These are phyloP conservation scores for Pythium monospermum DNA, from an alignment of 352 stramenopile genomes.

Conservation along the genomic window DNA sequence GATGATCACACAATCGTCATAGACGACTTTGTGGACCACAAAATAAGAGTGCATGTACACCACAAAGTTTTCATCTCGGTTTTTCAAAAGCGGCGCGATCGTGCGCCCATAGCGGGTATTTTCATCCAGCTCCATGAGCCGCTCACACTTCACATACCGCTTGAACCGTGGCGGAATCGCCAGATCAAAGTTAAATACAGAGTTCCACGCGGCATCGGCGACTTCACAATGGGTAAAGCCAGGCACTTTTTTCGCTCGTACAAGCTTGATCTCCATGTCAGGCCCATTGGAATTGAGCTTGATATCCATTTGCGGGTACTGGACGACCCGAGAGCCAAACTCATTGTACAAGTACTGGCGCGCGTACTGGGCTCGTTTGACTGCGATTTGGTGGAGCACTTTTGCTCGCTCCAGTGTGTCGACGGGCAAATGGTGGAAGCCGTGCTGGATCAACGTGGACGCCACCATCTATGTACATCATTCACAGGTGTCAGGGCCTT, in stretches of 20 bases:
- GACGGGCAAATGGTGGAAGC: slow-evolving; percentile 55
- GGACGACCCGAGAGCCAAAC: slow-evolving; percentile 33
- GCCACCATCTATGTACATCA: slow-evolving; percentile 25
- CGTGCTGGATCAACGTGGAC: slow-evolving; percentile 45
- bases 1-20: slow-evolving; percentile 54
- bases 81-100: slow-evolving; percentile 63
- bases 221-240: slow-evolving; percentile 61
- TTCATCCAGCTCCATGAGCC: slow-evolving; percentile 71
- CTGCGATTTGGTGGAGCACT: slow-evolving; percentile 47
- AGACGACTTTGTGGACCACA: slow-evolving; percentile 51
- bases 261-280: slow-evolving; percentile 75
- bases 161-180: slow-evolving; percentile 63
- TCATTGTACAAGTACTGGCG: slow-evolving; percentile 47
- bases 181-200: slow-evolving; percentile 74
- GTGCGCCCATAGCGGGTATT: slow-evolving; percentile 78
- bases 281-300: slow-evolving; percentile 76
- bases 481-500: not conserved
- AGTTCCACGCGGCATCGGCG: slow-evolving; percentile 66
- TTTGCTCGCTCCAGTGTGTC: slow-evolving; percentile 51
- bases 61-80: slow-evolving; percentile 44
- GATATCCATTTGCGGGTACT: slow-evolving; percentile 71
- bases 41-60: slow-evolving; percentile 82
- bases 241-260: slow-evolving; percentile 50
- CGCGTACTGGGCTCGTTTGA: slow-evolving; percentile 46
- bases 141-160: slow-evolving; percentile 58